Evolutionary conservation across 441 rosid genomes (phyloP).

Genomic region (Mallotus repandus): DNA sequence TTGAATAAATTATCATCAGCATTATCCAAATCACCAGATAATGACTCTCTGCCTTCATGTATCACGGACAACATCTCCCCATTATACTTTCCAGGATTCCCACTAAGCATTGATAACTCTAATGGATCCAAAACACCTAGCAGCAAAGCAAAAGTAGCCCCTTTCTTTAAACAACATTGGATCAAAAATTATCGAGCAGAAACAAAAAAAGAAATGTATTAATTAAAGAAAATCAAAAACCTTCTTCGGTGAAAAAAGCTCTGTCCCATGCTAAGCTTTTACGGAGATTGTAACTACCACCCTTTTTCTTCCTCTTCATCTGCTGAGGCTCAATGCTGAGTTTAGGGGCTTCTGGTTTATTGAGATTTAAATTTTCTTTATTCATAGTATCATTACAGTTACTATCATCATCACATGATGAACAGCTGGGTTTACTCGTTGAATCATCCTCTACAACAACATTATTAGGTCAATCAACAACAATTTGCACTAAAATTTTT

Average conservation of each 20-base stretch:
- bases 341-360: constrained; percentile 48
- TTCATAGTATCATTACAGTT: not conserved
- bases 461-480: not conserved
- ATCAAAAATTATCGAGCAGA: not conserved
- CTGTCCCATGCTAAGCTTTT: constrained; percentile 93
- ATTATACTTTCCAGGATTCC: constrained; percentile 34
- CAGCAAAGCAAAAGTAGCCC: not conserved
- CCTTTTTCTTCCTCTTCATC: constrained; percentile 93
- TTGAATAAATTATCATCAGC: constrained; percentile 46
- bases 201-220: not conserved
- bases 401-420: constrained; percentile 25
- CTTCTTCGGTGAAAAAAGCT: constrained; percentile 93
- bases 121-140: constrained; percentile 80
- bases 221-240: constrained; percentile 26
- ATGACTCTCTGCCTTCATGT: constrained; percentile 53
- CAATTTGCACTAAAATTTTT: not conserved
- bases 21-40: constrained; percentile 29
- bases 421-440: constrained; percentile 18
- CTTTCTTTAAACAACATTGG: not conserved
- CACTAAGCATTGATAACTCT: constrained; percentile 75
- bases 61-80: constrained; percentile 51
- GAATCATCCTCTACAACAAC: constrained; percentile 16
- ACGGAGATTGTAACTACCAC: constrained; percentile 71
- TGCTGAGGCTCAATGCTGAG: constrained; percentile 64
- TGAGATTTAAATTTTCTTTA: constrained; percentile 46